Evolutionary conservation across 2,329 filamentous ascomycete species (phyloP), one percentile per base, ranked within the genome.

Genomic region (Penicillium sp.): DNA sequence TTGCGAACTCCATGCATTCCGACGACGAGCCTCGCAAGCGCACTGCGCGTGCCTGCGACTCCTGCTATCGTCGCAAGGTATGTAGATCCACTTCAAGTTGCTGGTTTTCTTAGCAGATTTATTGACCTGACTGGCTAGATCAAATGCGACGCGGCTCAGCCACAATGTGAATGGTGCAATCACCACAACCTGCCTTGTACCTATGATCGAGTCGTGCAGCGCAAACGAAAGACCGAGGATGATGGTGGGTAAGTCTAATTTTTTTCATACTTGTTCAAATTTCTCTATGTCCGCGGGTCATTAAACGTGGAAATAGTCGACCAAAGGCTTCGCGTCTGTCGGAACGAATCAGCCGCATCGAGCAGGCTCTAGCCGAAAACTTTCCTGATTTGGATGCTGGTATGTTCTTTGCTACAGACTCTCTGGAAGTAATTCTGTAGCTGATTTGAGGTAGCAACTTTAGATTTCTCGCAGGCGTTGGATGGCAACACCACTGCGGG

Each of bases 41-140:
- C 42, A 68, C 65, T 2, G 57, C 64, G 3, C 63, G 71, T 49
- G 78, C 78, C 10, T 81, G 78, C 58, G 78, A 81, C 58, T 74
- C 77, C 13, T 81, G 78, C 55, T 76, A 79, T 59, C 74, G 68
- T 58, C 68, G 76, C 60, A 81, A 80, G 76, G 78, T 77, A 68
- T 13, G 18, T 46, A 30, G 8, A 27, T 27, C 26, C 26, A 7
- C 26, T 27, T 6, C 26, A 27, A 10, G 47, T 26, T 20, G 17
- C 41, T 20, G 13, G 20, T 18, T 5, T 29, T 24, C 13, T 33
- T 17, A 17, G n/a, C 39, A 10, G 20, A 8, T 30, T 8, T 8
- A 7, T 4, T 13, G 29, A 20, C 21, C 34, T 54, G 12, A 48
- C 27, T 13, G 12, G 18, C 27, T n/a, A 80, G 77, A 81, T 81